A percentile compares a stretch with the other conserved stretches of the same genome.
Evolutionary conservation across 2,329 filamentous ascomycete genomes (phyloP).

Genomic region (Colletotrichum ledebouriae): DNA sequence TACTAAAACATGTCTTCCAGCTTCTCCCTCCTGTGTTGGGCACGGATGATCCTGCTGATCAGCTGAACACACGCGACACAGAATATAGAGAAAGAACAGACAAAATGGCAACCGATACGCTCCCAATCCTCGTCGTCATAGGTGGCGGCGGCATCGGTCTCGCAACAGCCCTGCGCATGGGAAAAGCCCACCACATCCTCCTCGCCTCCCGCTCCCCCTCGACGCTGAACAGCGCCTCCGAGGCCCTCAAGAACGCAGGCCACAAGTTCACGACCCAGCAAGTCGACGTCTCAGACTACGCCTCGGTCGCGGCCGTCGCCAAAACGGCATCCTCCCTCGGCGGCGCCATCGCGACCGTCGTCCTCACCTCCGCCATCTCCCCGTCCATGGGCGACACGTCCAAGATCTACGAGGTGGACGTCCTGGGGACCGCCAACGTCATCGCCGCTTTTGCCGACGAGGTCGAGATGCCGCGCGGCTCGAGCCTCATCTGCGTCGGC

Average conservation of each 20-base stretch:
- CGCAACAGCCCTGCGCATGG: constrained; percentile 23
- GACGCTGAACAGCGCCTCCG: constrained; percentile 13
- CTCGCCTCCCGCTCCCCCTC: constrained; percentile 22
- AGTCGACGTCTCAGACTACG: constrained; percentile 24
- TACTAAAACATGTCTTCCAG: no score
- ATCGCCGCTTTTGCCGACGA: neutral
- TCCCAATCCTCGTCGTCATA: constrained; percentile 25
- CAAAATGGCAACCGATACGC: constrained; percentile 6
- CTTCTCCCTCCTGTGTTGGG: no score
- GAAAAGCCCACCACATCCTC: constrained; percentile 15
- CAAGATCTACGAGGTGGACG: neutral
- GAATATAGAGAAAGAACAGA: no score
- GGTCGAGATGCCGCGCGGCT: constrained; percentile 11
- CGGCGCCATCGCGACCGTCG: constrained; percentile 18
- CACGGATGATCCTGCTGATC: rapidly evolving
- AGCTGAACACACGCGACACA: no score
- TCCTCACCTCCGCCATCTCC: constrained; percentile 17
- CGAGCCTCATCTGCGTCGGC: constrained; percentile 17
- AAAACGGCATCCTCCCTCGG: constrained; percentile 6
- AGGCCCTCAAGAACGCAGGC: constrained; percentile 19
- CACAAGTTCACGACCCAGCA: constrained; percentile 13
- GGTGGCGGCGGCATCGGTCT: constrained; percentile 32
- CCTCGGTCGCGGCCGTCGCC: constrained; percentile 5
- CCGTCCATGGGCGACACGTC: constrained; percentile 4
- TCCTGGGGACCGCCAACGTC: constrained; percentile 22